These are phyloP conservation scores for Xylaria cubensis DNA, from an alignment of 495 filamentous ascomycete genomes.

Conservation along the genomic window DNA sequence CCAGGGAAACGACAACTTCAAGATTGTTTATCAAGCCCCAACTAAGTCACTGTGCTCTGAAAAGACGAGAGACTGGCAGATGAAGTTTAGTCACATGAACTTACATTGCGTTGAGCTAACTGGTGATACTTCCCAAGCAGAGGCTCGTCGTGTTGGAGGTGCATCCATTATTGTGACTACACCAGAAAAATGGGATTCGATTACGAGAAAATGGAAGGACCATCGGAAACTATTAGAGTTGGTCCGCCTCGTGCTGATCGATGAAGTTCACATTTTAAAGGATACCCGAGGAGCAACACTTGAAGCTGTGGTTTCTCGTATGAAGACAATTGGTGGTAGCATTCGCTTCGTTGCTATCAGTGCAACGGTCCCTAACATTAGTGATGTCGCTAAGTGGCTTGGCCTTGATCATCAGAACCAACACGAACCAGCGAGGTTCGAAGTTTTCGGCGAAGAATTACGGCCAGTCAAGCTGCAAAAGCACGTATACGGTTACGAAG, in stretches of 20 bases:
- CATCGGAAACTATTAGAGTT: constrained; percentile 82
- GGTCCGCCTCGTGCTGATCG: constrained; percentile 90
- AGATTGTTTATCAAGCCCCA: constrained; percentile 94
- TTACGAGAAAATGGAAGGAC: constrained; percentile 95
- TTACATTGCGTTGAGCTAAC: constrained; percentile 86
- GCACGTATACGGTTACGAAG: constrained; percentile 77
- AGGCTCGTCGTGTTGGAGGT: constrained; percentile 75
- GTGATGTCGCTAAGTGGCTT: constrained; percentile 92
- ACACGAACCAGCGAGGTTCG: constrained; percentile 70
- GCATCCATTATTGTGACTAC: constrained; percentile 95
- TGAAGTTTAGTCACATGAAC: constrained; percentile 78
- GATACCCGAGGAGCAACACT: constrained; percentile 88
- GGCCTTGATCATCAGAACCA: constrained; percentile 73
- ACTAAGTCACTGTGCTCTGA: constrained; percentile 94
- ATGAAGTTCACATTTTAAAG: constrained; percentile 95
- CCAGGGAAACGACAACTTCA: constrained; percentile 73
- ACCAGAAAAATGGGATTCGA: constrained; percentile 98
- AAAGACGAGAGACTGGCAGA: constrained; percentile 79
- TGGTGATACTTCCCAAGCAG: constrained; percentile 81
- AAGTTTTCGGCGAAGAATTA: constrained; percentile 91
- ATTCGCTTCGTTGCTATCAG: constrained; percentile 92
- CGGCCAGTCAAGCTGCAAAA: constrained; percentile 88
- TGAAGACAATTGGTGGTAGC: constrained; percentile 88
- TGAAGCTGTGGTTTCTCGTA: constrained; percentile 94
- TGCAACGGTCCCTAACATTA: constrained; percentile 91